Conservation (phyloP, 768 basidiomycete genomes). For the Holtermanniella nyarrowii region DNA sequence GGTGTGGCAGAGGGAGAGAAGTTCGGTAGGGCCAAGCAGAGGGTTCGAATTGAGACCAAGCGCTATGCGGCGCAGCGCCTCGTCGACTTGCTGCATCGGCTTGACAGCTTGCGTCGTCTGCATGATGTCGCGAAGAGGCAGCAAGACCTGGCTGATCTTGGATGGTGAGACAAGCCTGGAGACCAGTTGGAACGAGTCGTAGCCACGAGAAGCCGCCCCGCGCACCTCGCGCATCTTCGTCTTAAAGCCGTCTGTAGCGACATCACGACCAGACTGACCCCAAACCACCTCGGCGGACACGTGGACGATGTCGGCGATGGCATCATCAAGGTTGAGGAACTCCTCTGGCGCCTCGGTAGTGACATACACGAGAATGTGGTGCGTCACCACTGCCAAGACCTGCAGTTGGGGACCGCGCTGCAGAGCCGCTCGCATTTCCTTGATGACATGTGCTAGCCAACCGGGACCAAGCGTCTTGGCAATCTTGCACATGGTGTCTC, state of each 20-base stretch:
- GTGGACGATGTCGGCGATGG: slow-evolving; percentile 66
- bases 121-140: slow-evolving; percentile 73
- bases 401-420: slow-evolving; percentile 88
- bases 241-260: slow-evolving; percentile 78
- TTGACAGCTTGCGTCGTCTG: slow-evolving; percentile 71
- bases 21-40: slow-evolving; percentile 56
- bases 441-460: slow-evolving; percentile 62
- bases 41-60: slow-evolving; percentile 74
- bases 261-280: slow-evolving; percentile 83
- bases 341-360: slow-evolving; percentile 49
- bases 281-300: slow-evolving; percentile 84
- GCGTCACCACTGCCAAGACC: slow-evolving; percentile 72
- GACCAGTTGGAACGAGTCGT: slow-evolving; percentile 74
- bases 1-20: slow-evolving; percentile 75
- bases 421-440: slow-evolving; percentile 74
- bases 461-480: slow-evolving; percentile 59
- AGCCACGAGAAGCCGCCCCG: slow-evolving; percentile 65
- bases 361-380: slow-evolving; percentile 70
- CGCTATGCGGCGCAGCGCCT: slow-evolving; percentile 71
- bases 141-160: slow-evolving; percentile 63
- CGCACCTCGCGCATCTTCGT: slow-evolving; percentile 89
- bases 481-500: slow-evolving; percentile 74
- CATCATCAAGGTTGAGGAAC: slow-evolving; percentile 61
- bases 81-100: slow-evolving; percentile 74
- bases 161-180: slow-evolving; percentile 67